phyloP scores from a whole-genome alignment of 2,329 filamentous ascomycete species.

The Fusarium robinianum region DNA sequence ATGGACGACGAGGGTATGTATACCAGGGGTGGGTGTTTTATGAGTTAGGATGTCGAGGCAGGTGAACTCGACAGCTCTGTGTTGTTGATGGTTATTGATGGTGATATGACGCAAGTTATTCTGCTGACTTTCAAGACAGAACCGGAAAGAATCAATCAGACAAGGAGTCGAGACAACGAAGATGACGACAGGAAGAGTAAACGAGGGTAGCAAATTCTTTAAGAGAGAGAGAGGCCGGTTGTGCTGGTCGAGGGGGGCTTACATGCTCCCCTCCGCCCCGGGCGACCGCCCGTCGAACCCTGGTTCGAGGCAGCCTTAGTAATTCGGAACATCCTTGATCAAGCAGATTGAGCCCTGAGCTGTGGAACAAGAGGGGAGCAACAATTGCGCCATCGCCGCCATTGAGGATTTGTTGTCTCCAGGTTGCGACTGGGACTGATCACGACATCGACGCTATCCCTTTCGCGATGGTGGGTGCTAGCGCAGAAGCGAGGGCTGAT shows the following conservation, averaged over 20 bases:
- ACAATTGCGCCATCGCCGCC: slow-evolving; percentile 46
- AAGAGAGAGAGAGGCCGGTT: slow-evolving; percentile 27
- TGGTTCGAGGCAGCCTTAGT: slow-evolving; percentile 33
- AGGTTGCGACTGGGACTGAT: slow-evolving; percentile 47
- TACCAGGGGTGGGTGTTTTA: slow-evolving; percentile 12
- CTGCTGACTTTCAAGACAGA: slow-evolving; percentile 30
- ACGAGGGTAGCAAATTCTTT: slow-evolving; percentile 36
- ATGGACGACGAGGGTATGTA: slow-evolving; percentile 14
- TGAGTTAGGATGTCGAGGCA: slow-evolving; percentile 3
- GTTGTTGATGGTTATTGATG: too few species aligned
- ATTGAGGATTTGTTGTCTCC: slow-evolving; percentile 36
- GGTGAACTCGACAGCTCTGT: slow-evolving; percentile 7
- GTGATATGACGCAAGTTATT: slow-evolving; percentile 35
- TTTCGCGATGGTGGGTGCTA: slow-evolving; percentile 48
- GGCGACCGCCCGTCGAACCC: slow-evolving; percentile 37
- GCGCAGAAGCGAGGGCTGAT: slow-evolving; percentile 39
- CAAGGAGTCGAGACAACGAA: slow-evolving; percentile 18
- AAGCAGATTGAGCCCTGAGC: slow-evolving; percentile 26
- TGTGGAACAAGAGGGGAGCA: slow-evolving; percentile 35
- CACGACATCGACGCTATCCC: slow-evolving; percentile 59
- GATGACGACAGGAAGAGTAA: slow-evolving; percentile 28
- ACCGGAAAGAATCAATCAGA: slow-evolving; percentile 28
- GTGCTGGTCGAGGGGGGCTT: slow-evolving; percentile 29
- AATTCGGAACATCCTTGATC: slow-evolving; percentile 31
- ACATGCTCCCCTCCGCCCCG: slow-evolving; percentile 35